Percentiles rank a stretch among this genome's conserved stretches.
phyloP scores from a whole-genome alignment of 768 basidiomycete species.

The Pisolithus sp. region DNA sequence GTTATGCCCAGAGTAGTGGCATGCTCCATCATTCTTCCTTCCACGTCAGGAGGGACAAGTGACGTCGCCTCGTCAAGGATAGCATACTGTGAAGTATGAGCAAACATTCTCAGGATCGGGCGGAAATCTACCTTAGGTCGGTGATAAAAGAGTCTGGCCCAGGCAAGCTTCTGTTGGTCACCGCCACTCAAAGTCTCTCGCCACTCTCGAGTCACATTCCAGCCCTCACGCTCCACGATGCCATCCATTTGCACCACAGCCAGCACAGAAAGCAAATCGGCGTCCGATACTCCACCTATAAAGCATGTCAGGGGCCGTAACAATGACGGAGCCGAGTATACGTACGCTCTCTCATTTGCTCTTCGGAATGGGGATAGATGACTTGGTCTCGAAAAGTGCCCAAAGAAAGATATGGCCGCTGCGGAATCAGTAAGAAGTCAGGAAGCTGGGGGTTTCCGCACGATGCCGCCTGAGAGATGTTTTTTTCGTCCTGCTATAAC shows the following conservation, averaged over 20 bases:
- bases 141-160: constrained; percentile 96
- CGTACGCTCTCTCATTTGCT: constrained; percentile 73
- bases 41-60: constrained; percentile 87
- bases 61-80: constrained; percentile 96
- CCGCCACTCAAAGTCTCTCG: constrained; percentile 89
- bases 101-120: background rate
- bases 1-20: constrained; percentile 86
- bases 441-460: constrained; percentile 81
- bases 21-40: constrained; percentile 92
- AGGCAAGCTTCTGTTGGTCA: constrained; percentile 95
- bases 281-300: constrained; percentile 66
- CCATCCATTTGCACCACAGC: constrained; percentile 75
- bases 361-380: constrained; percentile 85
- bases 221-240: constrained; percentile 90
- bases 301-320: constrained; percentile 4
- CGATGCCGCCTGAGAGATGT: constrained; percentile 48
- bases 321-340: constrained; percentile 9
- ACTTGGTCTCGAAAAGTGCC: constrained; percentile 95
- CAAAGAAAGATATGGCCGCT: constrained; percentile 89
- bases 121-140: constrained; percentile 60
- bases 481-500: background rate
- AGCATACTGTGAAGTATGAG: constrained; percentile 60
- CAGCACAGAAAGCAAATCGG: constrained; percentile 65
- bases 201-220: constrained; percentile 89
- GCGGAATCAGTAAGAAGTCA: constrained; percentile 94